Percentiles rank a stretch among this genome's conserved stretches.
Evolutionary conservation across 345 rosid genomes (phyloP).

Genomic region (Salix exigua): DNA sequence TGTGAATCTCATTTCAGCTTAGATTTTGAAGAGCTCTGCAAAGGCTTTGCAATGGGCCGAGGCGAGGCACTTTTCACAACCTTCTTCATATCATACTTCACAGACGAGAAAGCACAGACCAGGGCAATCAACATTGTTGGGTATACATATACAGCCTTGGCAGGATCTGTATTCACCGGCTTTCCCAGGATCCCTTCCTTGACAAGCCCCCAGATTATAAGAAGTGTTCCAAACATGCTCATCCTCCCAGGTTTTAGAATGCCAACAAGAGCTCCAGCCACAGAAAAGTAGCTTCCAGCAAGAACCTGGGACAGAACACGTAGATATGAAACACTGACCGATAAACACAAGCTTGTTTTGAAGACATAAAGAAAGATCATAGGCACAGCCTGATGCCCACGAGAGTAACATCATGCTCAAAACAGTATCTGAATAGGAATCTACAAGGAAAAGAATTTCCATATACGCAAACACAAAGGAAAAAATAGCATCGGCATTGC

Average conservation of each 20-base stretch:
- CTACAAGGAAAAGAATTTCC: not conserved
- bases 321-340: not conserved
- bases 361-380: not conserved
- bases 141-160: conserved; percentile 61
- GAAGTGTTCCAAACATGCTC: conserved; percentile 89
- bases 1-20: conserved; percentile 59
- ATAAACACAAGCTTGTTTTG: not conserved
- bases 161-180: conserved; percentile 66
- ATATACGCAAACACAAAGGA: not conserved
- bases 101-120: conserved; percentile 74
- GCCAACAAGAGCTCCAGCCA: conserved; percentile 85
- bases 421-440: not conserved
- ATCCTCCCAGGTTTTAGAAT: conserved; percentile 82
- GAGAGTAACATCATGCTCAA: not conserved
- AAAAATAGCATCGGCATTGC: not conserved
- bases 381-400: not conserved
- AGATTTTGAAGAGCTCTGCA: conserved; percentile 71
- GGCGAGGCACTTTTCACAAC: conserved; percentile 55
- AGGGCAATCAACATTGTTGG: conserved; percentile 77
- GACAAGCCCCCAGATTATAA: conserved; percentile 84
- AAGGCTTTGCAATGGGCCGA: conserved; percentile 64
- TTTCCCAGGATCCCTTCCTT: conserved; percentile 87
- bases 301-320: conserved; percentile 55
- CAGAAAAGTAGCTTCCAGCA: conserved; percentile 87
- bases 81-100: conserved; percentile 81